A percentile compares a stretch with the other conserved stretches of the same genome.
Evolutionary conservation across 1,284 basidiomycete species (phyloP).

Genomic region (Rugosomyces carneus): DNA sequence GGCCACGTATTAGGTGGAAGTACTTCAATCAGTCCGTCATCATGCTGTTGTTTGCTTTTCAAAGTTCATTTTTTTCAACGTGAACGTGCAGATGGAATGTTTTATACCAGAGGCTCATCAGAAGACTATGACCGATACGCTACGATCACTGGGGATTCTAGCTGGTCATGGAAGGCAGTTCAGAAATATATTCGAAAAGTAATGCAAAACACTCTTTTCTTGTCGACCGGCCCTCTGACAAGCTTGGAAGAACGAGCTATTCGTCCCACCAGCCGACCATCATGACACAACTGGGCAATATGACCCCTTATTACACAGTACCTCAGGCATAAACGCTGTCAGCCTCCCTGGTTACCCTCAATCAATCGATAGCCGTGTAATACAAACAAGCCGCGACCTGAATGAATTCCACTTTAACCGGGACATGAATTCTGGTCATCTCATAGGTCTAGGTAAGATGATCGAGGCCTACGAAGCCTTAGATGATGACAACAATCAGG

Average conservation of each 20-base stretch:
- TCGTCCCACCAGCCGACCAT: slow-evolving; percentile 15
- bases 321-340: slow-evolving; percentile 19
- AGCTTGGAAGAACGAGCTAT: slow-evolving; percentile 7
- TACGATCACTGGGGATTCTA: slow-evolving; percentile 10
- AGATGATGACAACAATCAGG: slow-evolving; percentile 8
- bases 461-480: neutral
- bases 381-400: slow-evolving; percentile 17
- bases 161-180: slow-evolving; percentile 13
- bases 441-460: slow-evolving; percentile 24
- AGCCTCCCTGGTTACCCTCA: slow-evolving; percentile 21
- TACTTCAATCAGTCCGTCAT: slow-evolving; percentile 14
- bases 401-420: slow-evolving; percentile 20
- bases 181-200: slow-evolving; percentile 14
- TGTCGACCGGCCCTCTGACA: neutral
- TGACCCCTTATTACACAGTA: slow-evolving; percentile 20
- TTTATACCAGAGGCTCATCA: slow-evolving; percentile 15
- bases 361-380: slow-evolving; percentile 17
- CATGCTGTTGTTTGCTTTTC: neutral
- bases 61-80: neutral
- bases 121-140: slow-evolving; percentile 16
- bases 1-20: slow-evolving; percentile 18
- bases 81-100: slow-evolving; percentile 11
- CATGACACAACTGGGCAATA: slow-evolving; percentile 21
- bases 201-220: neutral
- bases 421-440: slow-evolving; percentile 26